These are phyloP conservation scores for Hibiscus mutabilis DNA, from an alignment of 345 rosid genomes.

Conservation along the genomic window DNA sequence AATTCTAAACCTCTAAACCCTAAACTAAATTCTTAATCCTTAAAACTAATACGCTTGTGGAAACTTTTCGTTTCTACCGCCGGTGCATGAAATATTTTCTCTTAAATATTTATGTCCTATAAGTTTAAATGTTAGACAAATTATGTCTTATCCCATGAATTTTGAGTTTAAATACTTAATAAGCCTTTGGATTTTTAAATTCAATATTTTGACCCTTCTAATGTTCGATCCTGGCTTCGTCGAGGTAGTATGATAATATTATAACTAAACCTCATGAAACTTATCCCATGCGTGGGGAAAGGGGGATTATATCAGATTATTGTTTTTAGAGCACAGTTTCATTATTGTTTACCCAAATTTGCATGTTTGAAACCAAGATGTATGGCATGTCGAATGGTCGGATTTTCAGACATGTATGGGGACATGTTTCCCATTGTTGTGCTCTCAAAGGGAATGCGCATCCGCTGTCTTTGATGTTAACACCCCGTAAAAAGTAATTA, in stretches of 20 bases:
- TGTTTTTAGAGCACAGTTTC: not conserved
- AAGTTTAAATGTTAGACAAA: too few relatives aligned
- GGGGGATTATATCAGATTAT: not conserved
- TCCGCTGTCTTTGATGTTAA: not conserved
- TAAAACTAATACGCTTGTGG: too few relatives aligned
- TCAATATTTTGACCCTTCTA: too few relatives aligned
- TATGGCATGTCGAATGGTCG: not conserved
- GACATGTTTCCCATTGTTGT: not conserved
- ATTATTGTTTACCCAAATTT: not conserved
- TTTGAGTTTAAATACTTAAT: too few relatives aligned
- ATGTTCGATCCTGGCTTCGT: too few relatives aligned
- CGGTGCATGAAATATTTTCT: too few relatives aligned
- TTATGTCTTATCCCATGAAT: too few relatives aligned
- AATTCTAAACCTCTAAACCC: too few relatives aligned
- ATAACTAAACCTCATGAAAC: not conserved
- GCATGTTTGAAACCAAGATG: not conserved
- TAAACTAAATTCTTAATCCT: too few relatives aligned
- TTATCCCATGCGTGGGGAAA: not conserved
- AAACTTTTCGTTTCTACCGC: too few relatives aligned
- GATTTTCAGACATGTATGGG: not conserved
- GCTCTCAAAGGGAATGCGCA: not conserved
- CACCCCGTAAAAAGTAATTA: not conserved
- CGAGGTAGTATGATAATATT: not conserved
- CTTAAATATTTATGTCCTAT: too few relatives aligned
- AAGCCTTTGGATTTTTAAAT: too few relatives aligned